These are phyloP conservation scores for Ricinus communis DNA, from an alignment of 345 rosid genomes.

Conservation along the genomic window DNA sequence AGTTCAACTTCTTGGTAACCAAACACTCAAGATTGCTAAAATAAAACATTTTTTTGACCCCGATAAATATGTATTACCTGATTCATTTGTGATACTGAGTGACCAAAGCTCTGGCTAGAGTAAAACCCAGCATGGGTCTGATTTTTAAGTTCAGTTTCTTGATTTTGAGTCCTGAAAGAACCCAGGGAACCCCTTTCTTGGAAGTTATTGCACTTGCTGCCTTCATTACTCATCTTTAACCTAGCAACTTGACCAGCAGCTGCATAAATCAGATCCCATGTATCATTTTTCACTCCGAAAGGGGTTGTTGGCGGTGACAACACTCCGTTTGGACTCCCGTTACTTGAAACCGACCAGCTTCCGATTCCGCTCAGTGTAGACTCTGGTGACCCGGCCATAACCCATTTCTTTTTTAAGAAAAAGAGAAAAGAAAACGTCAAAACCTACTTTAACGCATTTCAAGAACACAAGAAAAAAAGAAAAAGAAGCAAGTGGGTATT, in stretches of 20 bases:
- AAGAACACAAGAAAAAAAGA: not conserved
- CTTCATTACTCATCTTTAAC: constrained; percentile 23
- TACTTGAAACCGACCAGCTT: constrained; percentile 29
- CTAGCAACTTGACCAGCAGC: constrained; percentile 36
- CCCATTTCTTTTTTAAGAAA: constrained; percentile 11
- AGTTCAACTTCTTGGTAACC: not conserved
- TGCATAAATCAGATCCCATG: constrained; percentile 33
- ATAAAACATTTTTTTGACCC: not conserved
- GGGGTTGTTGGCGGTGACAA: constrained; percentile 33
- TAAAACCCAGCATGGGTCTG: constrained; percentile 20
- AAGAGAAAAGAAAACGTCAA: not conserved
- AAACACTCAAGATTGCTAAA: not conserved
- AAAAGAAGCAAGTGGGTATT: too few species aligned
- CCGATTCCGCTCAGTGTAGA: constrained; percentile 33
- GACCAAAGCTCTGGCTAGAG: constrained; percentile 17
- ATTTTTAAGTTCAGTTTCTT: constrained; percentile 10
- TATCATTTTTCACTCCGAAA: constrained; percentile 17
- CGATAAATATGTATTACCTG: constrained; percentile 22
- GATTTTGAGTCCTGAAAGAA: constrained; percentile 8
- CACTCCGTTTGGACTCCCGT: constrained; percentile 35
- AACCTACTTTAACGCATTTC: not conserved
- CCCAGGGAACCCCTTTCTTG: constrained; percentile 4
- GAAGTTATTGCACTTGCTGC: not conserved
- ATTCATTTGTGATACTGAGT: constrained; percentile 1
- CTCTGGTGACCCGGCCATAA: constrained; percentile 30